phyloP scores from a whole-genome alignment of 2,329 filamentous ascomycete species.

The Exserohilum turcica region DNA sequence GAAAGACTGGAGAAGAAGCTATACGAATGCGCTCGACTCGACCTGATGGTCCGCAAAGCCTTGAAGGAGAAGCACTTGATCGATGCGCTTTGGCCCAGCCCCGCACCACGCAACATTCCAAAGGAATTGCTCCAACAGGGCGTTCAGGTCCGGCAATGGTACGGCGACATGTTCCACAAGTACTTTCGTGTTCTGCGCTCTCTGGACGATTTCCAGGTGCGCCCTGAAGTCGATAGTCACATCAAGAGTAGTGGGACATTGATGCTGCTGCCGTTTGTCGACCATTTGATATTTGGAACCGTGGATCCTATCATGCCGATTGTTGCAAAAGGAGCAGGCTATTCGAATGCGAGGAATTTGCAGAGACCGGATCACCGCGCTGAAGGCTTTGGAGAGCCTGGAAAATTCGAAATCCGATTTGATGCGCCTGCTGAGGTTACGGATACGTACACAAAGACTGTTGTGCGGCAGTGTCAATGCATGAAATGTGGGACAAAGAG shows the following conservation, averaged over 20 bases:
- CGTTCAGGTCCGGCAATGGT: conserved; percentile 43
- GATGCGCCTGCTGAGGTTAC: conserved; percentile 36
- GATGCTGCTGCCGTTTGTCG: conserved; percentile 43
- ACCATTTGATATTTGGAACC: conserved; percentile 41
- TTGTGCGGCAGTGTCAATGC: conserved; percentile 42
- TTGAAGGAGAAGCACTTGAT: conserved; percentile 47
- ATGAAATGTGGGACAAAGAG: conserved; percentile 44
- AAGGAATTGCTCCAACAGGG: conserved; percentile 40
- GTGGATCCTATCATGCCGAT: conserved; percentile 45
- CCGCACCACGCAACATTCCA: conserved; percentile 32
- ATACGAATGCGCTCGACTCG: conserved; percentile 39
- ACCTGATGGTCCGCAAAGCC: conserved; percentile 46
- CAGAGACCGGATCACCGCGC: conserved; percentile 20
- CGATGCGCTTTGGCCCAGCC: conserved; percentile 43
- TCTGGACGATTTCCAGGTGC: conserved; percentile 38
- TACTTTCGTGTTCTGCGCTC: conserved; percentile 42
- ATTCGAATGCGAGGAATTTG: conserved; percentile 29
- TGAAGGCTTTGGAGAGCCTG: conserved; percentile 36
- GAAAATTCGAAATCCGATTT: conserved; percentile 42
- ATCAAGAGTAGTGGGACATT: conserved; percentile 40
- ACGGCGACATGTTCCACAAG: conserved; percentile 47
- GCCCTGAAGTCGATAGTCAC: conserved; percentile 38
- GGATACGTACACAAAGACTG: conserved; percentile 40
- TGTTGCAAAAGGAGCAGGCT: conserved; percentile 38
- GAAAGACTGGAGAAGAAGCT: conserved; percentile 46